Evolutionary conservation across 73 alveolate genomes (phyloP).

Genomic region (Stentor roeselii): DNA sequence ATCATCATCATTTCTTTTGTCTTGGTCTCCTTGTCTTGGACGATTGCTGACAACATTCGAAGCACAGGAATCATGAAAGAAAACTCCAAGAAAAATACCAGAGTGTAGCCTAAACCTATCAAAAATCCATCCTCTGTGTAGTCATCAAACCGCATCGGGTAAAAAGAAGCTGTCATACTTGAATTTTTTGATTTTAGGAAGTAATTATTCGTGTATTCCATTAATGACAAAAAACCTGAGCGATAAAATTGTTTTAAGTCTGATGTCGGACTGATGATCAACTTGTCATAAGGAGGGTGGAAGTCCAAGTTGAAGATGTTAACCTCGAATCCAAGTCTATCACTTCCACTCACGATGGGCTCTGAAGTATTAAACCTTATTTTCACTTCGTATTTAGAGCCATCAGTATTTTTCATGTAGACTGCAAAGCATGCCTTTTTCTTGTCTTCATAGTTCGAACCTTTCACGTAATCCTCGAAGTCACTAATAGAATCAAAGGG

Average conservation of each 20-base stretch:
- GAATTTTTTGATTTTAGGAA: not conserved
- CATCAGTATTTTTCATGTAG: conserved; percentile 28
- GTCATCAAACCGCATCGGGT: conserved; percentile 30
- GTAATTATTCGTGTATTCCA: not conserved
- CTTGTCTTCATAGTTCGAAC: conserved; percentile 40
- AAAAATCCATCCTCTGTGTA: conserved; percentile 31
- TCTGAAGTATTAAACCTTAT: not conserved
- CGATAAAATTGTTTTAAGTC: not conserved
- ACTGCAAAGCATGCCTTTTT: conserved; percentile 35
- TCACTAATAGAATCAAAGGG: conserved; percentile 26
- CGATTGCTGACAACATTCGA: conserved; percentile 1
- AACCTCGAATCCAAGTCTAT: conserved; percentile 53
- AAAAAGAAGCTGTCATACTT: not conserved
- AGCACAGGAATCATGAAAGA: conserved; percentile 19
- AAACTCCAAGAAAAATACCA: conserved; percentile 33
- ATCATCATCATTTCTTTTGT: conserved; percentile 97
- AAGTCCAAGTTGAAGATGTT: conserved; percentile 27
- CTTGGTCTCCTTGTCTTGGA: conserved; percentile 86
- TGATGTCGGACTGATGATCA: not conserved
- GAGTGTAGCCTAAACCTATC: conserved; percentile 26
- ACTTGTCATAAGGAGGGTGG: not conserved
- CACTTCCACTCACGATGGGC: conserved; percentile 45
- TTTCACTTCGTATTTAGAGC: not conserved
- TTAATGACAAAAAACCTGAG: not conserved
- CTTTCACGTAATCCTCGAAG: conserved; percentile 34